Evolutionary conservation across 2,329 filamentous ascomycete genomes (phyloP), one percentile per base, ranked within the genome.

Genomic region (Chrysoporthe austroafricana): DNA sequence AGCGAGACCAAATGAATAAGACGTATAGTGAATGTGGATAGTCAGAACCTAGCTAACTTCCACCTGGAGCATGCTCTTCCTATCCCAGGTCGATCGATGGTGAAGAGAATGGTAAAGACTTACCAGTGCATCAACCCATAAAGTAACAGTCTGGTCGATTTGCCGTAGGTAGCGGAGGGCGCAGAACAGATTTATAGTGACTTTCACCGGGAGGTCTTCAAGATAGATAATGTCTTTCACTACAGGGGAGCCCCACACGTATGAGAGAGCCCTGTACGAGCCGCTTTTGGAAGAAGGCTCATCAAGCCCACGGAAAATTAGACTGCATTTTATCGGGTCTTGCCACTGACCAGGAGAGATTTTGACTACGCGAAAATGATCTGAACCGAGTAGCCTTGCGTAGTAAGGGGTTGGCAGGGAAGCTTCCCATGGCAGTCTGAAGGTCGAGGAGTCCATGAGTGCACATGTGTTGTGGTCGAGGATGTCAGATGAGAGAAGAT

Each of bases 51-150:
- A 26, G 26, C 26, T 26, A 26, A 26, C 26, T 26, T 26, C 26
- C 26, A 2, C 26, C 26, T 2, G 26, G 26, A 26, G 26, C 26
- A 26, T 26, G 26, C 26, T 26, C 26, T 26, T 26, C 26, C 26
- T 26, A 26, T 26, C 26, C 26, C 2, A 26, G 26, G 26, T 26
- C 26, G 26, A 26, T 2, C 26, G 26, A 26, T 26, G 26, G 26
- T 26, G 26, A 26, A 26, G 26, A 26, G 26, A 26, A 26, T 2
- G 26, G 26, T 26, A 26, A 14, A 32, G 14, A 3, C 61, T 48
- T 26, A 67, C 61, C 9, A 67, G 26, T 61, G 66, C 56, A 21
- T 60, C 61, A 6, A 67, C 36, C 66, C 66, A 67, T 26, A 64
- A 3, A 2, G n/a, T 9, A 9, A 26, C 21, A n/a, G 11, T 36